Base-by-base conservation (phyloP, 306 rosid species). In the Arachis hypogaea region DNA sequence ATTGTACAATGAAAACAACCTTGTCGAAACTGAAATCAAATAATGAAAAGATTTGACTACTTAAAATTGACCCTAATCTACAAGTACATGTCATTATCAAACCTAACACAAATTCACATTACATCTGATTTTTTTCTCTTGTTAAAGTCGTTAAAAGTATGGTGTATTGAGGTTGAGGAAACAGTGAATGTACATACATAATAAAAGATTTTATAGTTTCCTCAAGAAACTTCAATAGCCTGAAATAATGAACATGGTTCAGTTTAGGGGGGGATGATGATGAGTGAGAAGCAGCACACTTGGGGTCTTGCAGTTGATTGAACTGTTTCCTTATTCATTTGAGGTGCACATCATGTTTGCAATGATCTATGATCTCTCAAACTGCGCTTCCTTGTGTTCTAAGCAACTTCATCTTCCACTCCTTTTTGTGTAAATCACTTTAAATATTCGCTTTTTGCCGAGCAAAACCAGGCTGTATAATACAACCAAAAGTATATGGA, bases 401-500 rank as follows among this genome's bases (percentile, higher is more conserved):
- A 52, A 45, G 75, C 66, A 43, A 66, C 50, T 66, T 79, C 79
- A 30, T 57, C 65, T 69, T 66, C 29, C 42, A 59, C 68, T 73
- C 45, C 71, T 46, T 57, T 33, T 33, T 33, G 38, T 72, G 46
- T 16, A 29, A 66, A 81, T 68, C 76, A 81, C 82, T 83, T 84
- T 66, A 80, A 77, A 69, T 67, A 69, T 79, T 86, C 59, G 87
- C 82, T 75, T 88, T 84, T 78, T 86, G 94, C 70, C 98, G 89
- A 81, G 98, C 87, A 76, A 92, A 94, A 67, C 97, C 96, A 5
- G 97, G 99, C 99, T 94, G 97, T 58, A 79, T 30, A 52, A 67
- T 75, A 63, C 69, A 75, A 80, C 69, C n/a, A 71, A 82, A 28
- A 36, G 73, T 10, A 66, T 66, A 66, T 54, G 66, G 71, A 42